Evolutionary conservation across 306 rosid species (phyloP), one percentile per base, ranked within the genome.

Genomic region (Sphenostylis stenocarpa): DNA sequence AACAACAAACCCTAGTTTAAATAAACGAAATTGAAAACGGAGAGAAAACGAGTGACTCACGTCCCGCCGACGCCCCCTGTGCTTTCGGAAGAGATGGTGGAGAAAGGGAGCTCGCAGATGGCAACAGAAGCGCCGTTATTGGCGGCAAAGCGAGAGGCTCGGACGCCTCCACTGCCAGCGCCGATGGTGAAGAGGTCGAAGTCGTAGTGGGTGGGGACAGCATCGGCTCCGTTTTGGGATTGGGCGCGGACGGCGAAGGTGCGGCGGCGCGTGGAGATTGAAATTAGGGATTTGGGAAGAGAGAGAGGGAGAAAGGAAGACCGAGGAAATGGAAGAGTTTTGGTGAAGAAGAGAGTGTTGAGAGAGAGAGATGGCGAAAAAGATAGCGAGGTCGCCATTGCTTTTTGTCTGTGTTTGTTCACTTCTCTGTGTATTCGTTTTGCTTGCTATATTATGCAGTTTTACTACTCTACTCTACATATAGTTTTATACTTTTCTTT

Each of bases 11-110:
- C 79, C 70, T 66, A 77, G 36, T 14, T 16, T 41, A 33, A 34
- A 14, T 71, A 63, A 28, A 10, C 49, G 38, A 53, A 33, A 51
- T n/a, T 19, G 19, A 8, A 19, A 24, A 43, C 7, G 43, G 17
- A 48, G 17, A 24, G 15, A 41, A 26, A 78, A 57, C 9, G 0
- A 53, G 49, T 41, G 76, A 76, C 94, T 82, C 69, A 96, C 99
- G 99, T 96, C 75, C 99, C 99, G 28, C 99, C 99, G 31, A 96
- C 90, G 57, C 99, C 99, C 3, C 98, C 98, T 15, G 93, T 41
- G 65, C 81, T 88, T 3, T 96, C 99, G 44, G 99, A 96, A 24
- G 99, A 88, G 53, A 92, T 83, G 60, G 98, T 67, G 47, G 99
- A 84, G 88, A 92, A 96, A 6, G 99, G 99, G 7, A 96, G 99